These are phyloP conservation scores for Aureobasidium leucospermi DNA, from an alignment of 2,329 filamentous ascomycete species.

Conservation along the genomic window DNA sequence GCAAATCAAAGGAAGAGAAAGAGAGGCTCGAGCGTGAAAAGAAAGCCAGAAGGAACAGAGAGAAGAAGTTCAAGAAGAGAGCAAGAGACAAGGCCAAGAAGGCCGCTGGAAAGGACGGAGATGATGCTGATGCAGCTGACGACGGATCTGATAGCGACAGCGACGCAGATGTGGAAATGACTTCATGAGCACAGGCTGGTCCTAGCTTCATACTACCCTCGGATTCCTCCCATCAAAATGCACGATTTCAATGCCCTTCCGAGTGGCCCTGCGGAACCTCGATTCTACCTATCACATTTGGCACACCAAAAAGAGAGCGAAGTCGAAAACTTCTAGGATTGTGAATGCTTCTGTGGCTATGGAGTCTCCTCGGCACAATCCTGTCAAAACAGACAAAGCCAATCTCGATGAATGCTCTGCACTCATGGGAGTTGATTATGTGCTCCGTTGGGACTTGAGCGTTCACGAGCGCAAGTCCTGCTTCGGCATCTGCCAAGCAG, in stretches of 20 bases:
- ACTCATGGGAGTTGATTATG: too few species aligned
- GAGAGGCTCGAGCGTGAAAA: slow-evolving; percentile 27
- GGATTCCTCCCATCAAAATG: not conserved
- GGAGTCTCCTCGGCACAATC: too few species aligned
- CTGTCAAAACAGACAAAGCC: too few species aligned
- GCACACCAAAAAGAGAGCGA: too few species aligned
- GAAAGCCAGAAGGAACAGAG: slow-evolving; percentile 26
- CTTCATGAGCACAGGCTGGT: not conserved
- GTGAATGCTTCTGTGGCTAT: too few species aligned
- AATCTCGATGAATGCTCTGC: too few species aligned
- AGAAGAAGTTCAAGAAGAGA: slow-evolving; percentile 31
- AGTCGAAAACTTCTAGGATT: too few species aligned
- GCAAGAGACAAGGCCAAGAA: slow-evolving; percentile 29
- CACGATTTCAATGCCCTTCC: not conserved
- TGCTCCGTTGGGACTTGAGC: too few species aligned
- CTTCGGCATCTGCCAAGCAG: too few species aligned
- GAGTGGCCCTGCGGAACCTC: not conserved
- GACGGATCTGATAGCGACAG: not conserved
- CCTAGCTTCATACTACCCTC: not conserved
- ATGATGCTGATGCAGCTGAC: not conserved
- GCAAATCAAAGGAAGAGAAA: slow-evolving; percentile 22
- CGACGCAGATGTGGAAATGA: slow-evolving; percentile 4
- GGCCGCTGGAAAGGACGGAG: slow-evolving; percentile 15
- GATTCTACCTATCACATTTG: not conserved
- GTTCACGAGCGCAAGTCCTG: too few species aligned